A percentile compares a stretch with the other conserved stretches of the same genome.
phyloP scores from a whole-genome alignment of 805 yeast species.

The Ascoidea asiatica region DNA sequence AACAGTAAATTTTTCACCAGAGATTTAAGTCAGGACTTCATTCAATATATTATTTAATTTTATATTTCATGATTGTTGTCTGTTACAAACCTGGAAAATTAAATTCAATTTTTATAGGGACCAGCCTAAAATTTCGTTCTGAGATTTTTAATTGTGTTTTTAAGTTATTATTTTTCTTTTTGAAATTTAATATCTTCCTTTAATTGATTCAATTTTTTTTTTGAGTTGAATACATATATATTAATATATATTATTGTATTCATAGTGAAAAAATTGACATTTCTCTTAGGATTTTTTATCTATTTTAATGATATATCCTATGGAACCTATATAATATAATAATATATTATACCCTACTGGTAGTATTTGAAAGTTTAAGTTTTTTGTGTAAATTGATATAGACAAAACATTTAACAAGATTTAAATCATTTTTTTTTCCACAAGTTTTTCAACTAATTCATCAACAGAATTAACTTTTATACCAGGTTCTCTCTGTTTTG shows the following conservation, averaged over 20 bases:
- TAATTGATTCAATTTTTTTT: neutral
- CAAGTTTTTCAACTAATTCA: conserved; percentile 66
- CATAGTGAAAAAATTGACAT: neutral
- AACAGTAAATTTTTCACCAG: too few relatives aligned
- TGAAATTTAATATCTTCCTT: neutral
- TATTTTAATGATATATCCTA: too few relatives aligned
- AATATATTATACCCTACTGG: too few relatives aligned
- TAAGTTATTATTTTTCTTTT: neutral
- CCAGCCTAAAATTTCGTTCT: neutral
- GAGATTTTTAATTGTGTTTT: neutral
- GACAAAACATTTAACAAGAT: too few relatives aligned
- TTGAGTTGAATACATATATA: neutral
- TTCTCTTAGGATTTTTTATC: too few relatives aligned
- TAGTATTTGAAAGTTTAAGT: too few relatives aligned
- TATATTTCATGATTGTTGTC: neutral
- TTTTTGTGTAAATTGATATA: too few relatives aligned
- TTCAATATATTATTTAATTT: neutral
- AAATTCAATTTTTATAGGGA: neutral
- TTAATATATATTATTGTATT: too few relatives aligned
- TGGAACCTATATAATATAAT: too few relatives aligned
- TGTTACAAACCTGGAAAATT: neutral
- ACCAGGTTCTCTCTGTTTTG: conserved; percentile 73
- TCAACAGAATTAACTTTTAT: conserved; percentile 69
- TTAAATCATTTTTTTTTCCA: conserved; percentile 60
- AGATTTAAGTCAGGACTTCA: neutral